Evolutionary conservation across 164 flowering plant genomes (phyloP).

Genomic region (Nymphaea thermarum): DNA sequence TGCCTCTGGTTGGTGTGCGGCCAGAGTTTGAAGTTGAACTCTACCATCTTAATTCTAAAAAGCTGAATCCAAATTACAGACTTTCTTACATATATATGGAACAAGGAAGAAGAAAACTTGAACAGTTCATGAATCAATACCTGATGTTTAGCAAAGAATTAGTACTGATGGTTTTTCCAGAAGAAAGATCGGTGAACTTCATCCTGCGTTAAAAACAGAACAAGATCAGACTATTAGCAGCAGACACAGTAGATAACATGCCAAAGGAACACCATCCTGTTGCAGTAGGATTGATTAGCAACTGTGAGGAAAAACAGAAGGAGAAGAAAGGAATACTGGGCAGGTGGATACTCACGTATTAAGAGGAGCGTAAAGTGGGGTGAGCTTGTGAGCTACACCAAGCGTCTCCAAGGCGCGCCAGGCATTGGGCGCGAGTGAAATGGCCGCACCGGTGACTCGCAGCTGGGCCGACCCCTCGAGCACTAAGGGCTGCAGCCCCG

Average conservation of each 20-base stretch:
- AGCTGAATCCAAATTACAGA: background rate
- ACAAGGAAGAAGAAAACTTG: background rate
- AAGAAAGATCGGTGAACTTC: background rate
- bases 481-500: slow-evolving; percentile 11
- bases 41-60: too few relatives aligned
- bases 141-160: too few relatives aligned
- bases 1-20: background rate
- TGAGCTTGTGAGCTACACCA: slow-evolving; percentile 29
- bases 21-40: background rate
- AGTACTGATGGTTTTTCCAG: background rate
- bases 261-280: background rate
- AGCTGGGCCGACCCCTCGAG: slow-evolving; percentile 14
- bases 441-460: slow-evolving; percentile 18
- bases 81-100: background rate
- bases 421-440: slow-evolving; percentile 22
- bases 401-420: slow-evolving; percentile 27
- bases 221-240: too few relatives aligned
- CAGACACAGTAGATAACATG: too few relatives aligned
- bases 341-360: slow-evolving; percentile 9
- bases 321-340: background rate
- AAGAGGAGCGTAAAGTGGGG: slow-evolving; percentile 12
- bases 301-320: background rate
- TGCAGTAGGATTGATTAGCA: too few relatives aligned
- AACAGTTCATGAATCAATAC: background rate
- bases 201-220: too few relatives aligned